Percentiles rank a stretch among this genome's conserved stretches.
Conservation (phyloP, 1,139 yeast genomes). For the Suhomyces wounanorum region DNA sequence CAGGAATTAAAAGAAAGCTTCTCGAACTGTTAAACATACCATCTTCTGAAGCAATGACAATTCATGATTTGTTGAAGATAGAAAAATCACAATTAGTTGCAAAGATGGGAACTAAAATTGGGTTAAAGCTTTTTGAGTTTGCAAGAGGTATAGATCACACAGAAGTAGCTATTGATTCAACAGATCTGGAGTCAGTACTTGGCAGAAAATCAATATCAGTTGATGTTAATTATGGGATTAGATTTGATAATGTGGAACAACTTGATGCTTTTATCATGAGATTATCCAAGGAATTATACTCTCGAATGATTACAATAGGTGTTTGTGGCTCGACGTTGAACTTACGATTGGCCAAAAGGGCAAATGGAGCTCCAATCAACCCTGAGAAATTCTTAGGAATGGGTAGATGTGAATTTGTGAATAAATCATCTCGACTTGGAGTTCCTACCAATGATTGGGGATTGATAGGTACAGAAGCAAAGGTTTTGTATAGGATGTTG, state of each 20-base stretch:
- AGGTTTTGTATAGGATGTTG: slow-evolving; percentile 55
- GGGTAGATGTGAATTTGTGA: slow-evolving; percentile 72
- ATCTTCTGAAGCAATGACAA: slow-evolving; percentile 18
- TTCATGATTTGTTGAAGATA: slow-evolving; percentile 39
- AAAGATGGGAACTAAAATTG: slow-evolving; percentile 69
- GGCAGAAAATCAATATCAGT: slow-evolving; percentile 79
- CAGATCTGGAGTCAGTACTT: slow-evolving; percentile 44
- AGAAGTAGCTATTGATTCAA: slow-evolving; percentile 49
- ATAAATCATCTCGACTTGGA: slow-evolving; percentile 64
- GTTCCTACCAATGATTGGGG: slow-evolving; percentile 65
- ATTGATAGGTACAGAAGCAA: slow-evolving; percentile 59
- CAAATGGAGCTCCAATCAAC: slow-evolving; percentile 64
- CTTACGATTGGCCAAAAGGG: slow-evolving; percentile 65
- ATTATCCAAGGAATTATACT: slow-evolving; percentile 60
- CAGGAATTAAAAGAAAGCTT: slow-evolving; percentile 50
- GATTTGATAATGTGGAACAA: slow-evolving; percentile 63
- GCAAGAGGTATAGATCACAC: slow-evolving; percentile 70
- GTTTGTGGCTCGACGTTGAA: slow-evolving; percentile 60
- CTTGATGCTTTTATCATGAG: slow-evolving; percentile 63
- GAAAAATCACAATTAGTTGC: slow-evolving; percentile 38
- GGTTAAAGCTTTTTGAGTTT: slow-evolving; percentile 59
- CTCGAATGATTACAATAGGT: slow-evolving; percentile 50
- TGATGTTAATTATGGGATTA: slow-evolving; percentile 89
- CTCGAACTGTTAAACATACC: slow-evolving; percentile 17
- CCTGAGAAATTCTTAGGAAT: slow-evolving; percentile 83